Evolutionary conservation across 306 rosid genomes (phyloP).

Genomic region (Medicago lupulina): DNA sequence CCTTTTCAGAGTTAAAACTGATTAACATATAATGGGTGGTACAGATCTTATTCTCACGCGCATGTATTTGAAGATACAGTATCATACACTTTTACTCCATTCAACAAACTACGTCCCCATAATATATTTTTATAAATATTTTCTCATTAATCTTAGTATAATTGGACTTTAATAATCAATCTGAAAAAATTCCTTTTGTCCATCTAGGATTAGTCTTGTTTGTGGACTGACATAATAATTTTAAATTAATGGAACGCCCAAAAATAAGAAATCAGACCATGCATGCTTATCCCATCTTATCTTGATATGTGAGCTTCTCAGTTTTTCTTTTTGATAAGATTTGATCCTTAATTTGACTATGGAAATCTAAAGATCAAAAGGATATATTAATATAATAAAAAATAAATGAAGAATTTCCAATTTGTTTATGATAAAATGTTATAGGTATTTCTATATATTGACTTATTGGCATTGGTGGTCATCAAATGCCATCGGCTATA

Average conservation of each 20-base stretch:
- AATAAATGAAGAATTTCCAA: background rate
- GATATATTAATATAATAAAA: slow-evolving; percentile 18
- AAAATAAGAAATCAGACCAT: slow-evolving; percentile 25
- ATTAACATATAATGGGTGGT: slow-evolving; percentile 13
- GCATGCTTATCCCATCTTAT: slow-evolving; percentile 24
- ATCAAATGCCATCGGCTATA: slow-evolving; percentile 19
- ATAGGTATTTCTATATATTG: background rate
- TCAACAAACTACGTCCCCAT: slow-evolving; percentile 25
- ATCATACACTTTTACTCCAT: slow-evolving; percentile 16
- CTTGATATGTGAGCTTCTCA: slow-evolving; percentile 42
- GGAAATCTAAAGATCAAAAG: slow-evolving; percentile 19
- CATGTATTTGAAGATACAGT: slow-evolving; percentile 37
- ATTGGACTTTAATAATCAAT: slow-evolving; percentile 1
- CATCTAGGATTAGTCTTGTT: background rate
- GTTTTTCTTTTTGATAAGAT: slow-evolving; percentile 20
- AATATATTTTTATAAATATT: slow-evolving; percentile 20
- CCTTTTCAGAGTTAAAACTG: background rate
- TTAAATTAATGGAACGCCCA: slow-evolving; percentile 1
- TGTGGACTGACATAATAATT: slow-evolving; percentile 15
- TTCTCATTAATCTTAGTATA: background rate
- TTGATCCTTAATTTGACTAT: slow-evolving; percentile 35
- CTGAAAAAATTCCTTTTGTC: background rate
- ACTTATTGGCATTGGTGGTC: slow-evolving; percentile 33
- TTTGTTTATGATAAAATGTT: slow-evolving; percentile 17
- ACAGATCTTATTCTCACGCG: slow-evolving; percentile 34